A percentile compares a stretch with the other conserved stretches of the same genome.
These are phyloP conservation scores for Claviceps sp. DNA, from an alignment of 2,329 filamentous ascomycete genomes.

Conservation along the genomic window DNA sequence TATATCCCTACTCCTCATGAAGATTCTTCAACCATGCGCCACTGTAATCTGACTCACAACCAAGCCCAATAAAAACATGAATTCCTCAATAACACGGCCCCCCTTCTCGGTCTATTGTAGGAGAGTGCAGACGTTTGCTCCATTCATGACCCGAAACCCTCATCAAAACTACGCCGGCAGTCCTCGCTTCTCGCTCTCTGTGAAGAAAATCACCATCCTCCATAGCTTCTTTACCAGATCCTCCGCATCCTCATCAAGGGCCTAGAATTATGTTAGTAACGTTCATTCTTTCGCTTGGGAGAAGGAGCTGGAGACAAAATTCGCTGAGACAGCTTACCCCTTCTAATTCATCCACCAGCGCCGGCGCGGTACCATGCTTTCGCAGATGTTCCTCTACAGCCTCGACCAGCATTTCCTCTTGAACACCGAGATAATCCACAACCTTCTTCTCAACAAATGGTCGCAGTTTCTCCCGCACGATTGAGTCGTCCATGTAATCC, in stretches of 20 bases:
- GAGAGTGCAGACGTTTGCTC: neutral
- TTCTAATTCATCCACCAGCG: conserved; percentile 72
- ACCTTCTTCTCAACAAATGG: conserved; percentile 98
- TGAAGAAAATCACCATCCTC: conserved; percentile 98
- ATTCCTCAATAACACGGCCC: neutral
- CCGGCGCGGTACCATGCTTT: conserved; percentile 59
- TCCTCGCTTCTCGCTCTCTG: conserved; percentile 83
- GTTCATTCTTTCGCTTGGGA: neutral
- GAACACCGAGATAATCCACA: conserved; percentile 87
- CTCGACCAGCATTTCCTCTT: conserved; percentile 91
- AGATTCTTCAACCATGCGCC: neutral
- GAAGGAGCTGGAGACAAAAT: neutral
- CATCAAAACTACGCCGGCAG: conserved; percentile 34
- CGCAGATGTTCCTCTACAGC: conserved; percentile 80
- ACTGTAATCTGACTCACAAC: neutral
- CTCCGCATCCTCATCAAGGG: conserved; percentile 88
- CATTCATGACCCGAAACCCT: neutral
- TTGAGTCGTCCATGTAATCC: conserved; percentile 72
- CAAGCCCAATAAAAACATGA: neutral
- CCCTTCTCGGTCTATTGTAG: neutral
- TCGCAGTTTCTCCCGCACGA: conserved; percentile 73
- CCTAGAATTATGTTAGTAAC: conserved; percentile 34
- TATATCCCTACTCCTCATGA: neutral
- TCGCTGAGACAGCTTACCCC: conserved; percentile 44
- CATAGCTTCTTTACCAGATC: conserved; percentile 91